Base-by-base conservation (phyloP, 208 protist species). In the Leishmania tropica region DNA sequence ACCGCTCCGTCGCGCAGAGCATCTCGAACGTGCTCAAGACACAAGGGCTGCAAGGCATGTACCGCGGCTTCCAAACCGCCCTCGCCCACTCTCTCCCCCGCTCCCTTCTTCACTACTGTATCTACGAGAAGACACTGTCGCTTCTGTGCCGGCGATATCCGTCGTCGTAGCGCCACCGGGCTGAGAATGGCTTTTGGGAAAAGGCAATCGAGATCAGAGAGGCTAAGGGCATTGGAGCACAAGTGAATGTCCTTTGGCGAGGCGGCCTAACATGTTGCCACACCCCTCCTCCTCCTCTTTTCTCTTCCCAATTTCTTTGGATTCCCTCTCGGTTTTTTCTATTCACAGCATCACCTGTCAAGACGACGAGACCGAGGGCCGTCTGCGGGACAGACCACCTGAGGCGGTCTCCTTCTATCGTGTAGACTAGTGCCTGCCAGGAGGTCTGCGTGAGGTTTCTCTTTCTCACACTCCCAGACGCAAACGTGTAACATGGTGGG, bases 71-170 rank as follows among this genome's bases (percentile, higher is more conserved):
- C 73, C 73, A 45, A 42, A 87, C 92, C 0, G 88, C 93, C 0
- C 79, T 98, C 13, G 31, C 90, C 0, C 92, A 98, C 79, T 89
- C 95, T 10, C 83, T 98, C 5, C 95, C 95, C 0, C 92, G 95
- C 1, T 90, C 87, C 24, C 62, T 95, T 45, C 70, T 94, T 31
- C 90, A 98, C 45, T 97, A 94, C 81, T 81, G 90, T 17, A 74
- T 94, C 58, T 98, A 97, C 70, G 95, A 98, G 68, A 95, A 94
- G 76, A 84, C 85, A 28, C 83, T 97, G 3, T 86, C 81, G 19
- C 19, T 88, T 24, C 68, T 92, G 28, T 90, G 78, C n/a, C 74
- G 48, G 7, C 67, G 71, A 24, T 76, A 83, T 40, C 24, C 73
- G 8, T 62, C 56, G 24, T 62, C 19, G 79, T 68, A 79, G 68